These are phyloP conservation scores for Cyclotella atomus DNA, from an alignment of 108 stramenopile species.

Conservation along the genomic window DNA sequence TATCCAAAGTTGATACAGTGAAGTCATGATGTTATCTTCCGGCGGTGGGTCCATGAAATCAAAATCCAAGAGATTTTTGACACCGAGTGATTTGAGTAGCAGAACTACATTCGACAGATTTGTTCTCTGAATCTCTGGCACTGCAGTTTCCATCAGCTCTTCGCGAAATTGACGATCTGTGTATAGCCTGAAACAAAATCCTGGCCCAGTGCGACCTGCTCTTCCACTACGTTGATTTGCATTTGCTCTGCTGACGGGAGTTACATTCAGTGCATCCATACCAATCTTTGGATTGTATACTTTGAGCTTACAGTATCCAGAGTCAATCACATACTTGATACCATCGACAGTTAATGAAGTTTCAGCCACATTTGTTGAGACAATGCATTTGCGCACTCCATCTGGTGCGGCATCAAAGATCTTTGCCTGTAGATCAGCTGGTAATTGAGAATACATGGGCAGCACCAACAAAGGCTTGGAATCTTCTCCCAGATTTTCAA, in stretches of 20 bases:
- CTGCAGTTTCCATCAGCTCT: conserved; percentile 93
- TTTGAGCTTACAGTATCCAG: conserved; percentile 98
- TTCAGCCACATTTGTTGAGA: conserved; percentile 99
- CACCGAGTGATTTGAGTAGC: conserved; percentile 96
- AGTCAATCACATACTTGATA: conserved; percentile 90
- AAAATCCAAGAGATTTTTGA: conserved; percentile 92
- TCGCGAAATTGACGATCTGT: conserved; percentile 95
- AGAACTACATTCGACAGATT: conserved; percentile 99
- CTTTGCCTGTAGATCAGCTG: conserved; percentile 97
- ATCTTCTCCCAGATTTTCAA: conserved; percentile 80
- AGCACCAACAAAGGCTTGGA: conserved; percentile 93
- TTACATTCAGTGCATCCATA: conserved; percentile 98
- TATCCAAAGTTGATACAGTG: conserved; percentile 97
- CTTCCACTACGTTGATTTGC: conserved; percentile 97
- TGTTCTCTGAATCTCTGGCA: conserved; percentile 99
- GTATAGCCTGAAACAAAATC: conserved; percentile 97
- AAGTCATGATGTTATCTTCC: conserved; percentile 95
- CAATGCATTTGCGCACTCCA: conserved; percentile 96
- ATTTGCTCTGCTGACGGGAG: conserved; percentile 96
- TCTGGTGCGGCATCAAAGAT: conserved; percentile 96
- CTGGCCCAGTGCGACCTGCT: conserved; percentile 96
- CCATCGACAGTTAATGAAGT: conserved; percentile 99
- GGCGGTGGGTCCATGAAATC: conserved; percentile 99
- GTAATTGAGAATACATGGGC: conserved; percentile 99
- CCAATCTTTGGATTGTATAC: conserved; percentile 99